Percentiles rank a stretch among this genome's conserved stretches.
Evolutionary conservation across 2,329 filamentous ascomycete genomes (phyloP).

Genomic region (Fusarium fujikuroi): DNA sequence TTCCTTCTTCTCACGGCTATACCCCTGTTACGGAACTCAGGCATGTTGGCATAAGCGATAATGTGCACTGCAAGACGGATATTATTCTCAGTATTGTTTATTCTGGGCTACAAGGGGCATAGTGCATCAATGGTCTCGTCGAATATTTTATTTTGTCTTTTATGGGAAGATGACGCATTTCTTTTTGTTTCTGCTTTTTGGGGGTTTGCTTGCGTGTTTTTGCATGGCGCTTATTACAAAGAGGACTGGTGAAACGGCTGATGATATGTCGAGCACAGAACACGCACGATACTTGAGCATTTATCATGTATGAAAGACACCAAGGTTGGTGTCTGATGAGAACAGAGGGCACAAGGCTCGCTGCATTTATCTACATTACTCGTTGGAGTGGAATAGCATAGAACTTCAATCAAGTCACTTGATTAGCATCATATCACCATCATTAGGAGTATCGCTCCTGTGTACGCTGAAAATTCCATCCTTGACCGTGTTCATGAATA

Average conservation of each 20-base stretch:
- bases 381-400: constrained; percentile 16
- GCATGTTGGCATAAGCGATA: constrained; percentile 32
- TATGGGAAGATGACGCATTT: constrained; percentile 6
- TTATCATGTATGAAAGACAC: constrained; percentile 26
- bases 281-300: constrained; percentile 31
- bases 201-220: constrained; percentile 22
- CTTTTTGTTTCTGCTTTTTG: not conserved
- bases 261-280: constrained; percentile 26
- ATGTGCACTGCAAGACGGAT: constrained; percentile 23
- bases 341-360: constrained; percentile 3
- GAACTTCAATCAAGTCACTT: constrained; percentile 19
- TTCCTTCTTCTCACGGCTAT: constrained; percentile 35
- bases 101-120: constrained; percentile 20
- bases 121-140: constrained; percentile 20
- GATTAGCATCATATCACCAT: not conserved
- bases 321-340: constrained; percentile 18
- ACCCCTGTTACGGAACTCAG: constrained; percentile 37
- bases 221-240: constrained; percentile 42
- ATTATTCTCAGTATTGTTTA: constrained; percentile 21
- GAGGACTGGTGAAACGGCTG: constrained; percentile 32
- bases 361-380: constrained; percentile 18
- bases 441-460: not conserved
- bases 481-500: not conserved
- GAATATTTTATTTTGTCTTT: constrained; percentile 1
- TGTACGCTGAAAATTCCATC: not conserved